Percentiles rank a stretch among this genome's conserved stretches.
phyloP scores from a whole-genome alignment of 2,329 filamentous ascomycete species.

The Nectriaceae sp. region DNA sequence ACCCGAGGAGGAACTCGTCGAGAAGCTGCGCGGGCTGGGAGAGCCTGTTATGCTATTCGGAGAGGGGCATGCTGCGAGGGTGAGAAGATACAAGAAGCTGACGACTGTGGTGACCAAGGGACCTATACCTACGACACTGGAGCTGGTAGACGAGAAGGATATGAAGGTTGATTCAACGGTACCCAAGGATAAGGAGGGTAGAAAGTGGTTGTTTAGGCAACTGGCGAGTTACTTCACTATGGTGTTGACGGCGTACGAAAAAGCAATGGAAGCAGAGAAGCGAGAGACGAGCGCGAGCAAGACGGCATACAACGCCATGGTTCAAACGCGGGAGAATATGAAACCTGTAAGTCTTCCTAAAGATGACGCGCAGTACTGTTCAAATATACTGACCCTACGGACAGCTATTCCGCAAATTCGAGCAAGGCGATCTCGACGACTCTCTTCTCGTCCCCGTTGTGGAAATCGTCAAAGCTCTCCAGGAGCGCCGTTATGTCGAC shows the following conservation, averaged over 20 bases:
- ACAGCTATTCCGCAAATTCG: constrained; percentile 82
- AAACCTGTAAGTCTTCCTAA: constrained; percentile 56
- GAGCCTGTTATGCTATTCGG: constrained; percentile 80
- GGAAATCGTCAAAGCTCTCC: constrained; percentile 88
- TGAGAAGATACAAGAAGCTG: constrained; percentile 72
- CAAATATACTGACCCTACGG: constrained; percentile 6
- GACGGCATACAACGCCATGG: constrained; percentile 80
- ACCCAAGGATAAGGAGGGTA: constrained; percentile 63
- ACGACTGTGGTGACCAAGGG: constrained; percentile 65
- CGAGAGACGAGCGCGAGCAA: constrained; percentile 74
- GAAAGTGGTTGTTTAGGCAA: constrained; percentile 78
- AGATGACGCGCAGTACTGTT: neutral
- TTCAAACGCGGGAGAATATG: constrained; percentile 85
- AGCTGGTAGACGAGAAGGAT: constrained; percentile 78
- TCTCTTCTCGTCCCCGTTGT: constrained; percentile 79
- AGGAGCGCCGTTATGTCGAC: constrained; percentile 89
- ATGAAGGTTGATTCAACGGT: constrained; percentile 75
- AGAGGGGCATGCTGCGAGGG: constrained; percentile 69
- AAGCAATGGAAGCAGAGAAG: constrained; percentile 68
- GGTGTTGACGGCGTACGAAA: constrained; percentile 86
- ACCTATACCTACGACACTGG: constrained; percentile 84
- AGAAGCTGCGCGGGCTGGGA: constrained; percentile 68
- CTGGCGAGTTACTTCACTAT: constrained; percentile 95
- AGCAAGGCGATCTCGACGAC: constrained; percentile 77
- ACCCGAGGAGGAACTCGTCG: constrained; percentile 67